A percentile compares a stretch with the other conserved stretches of the same genome.
Conservation (phyloP, 768 basidiomycete species). For the Rhizopogon roseolus region DNA sequence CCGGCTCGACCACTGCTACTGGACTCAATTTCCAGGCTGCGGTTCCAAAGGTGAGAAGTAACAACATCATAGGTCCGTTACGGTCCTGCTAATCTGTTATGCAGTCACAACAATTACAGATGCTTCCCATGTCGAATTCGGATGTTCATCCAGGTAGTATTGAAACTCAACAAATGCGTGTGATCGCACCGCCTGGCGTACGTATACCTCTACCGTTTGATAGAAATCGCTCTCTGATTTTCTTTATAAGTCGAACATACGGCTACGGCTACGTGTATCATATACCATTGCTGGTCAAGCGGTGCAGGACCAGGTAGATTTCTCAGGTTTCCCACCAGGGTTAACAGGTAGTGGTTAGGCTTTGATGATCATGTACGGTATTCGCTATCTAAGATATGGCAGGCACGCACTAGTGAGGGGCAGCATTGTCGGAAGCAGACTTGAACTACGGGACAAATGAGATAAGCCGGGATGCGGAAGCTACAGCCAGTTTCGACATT, state of each 20-base stretch:
- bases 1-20: slow-evolving; percentile 45
- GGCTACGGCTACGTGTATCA: slow-evolving; percentile 81
- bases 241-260: slow-evolving; percentile 61
- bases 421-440: background rate
- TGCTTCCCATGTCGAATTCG: slow-evolving; percentile 93
- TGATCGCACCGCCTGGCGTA: slow-evolving; percentile 84
- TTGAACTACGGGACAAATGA: background rate
- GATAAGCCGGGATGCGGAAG: too few species aligned
- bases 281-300: slow-evolving; percentile 65
- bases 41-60: slow-evolving; percentile 77
- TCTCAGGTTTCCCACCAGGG: slow-evolving; percentile 80
- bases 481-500: background rate
- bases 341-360: slow-evolving; percentile 43
- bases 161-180: slow-evolving; percentile 95
- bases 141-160: slow-evolving; percentile 70
- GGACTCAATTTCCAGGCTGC: slow-evolving; percentile 94
- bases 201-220: slow-evolving; percentile 21
- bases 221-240: slow-evolving; percentile 5
- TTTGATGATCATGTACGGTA: slow-evolving; percentile 9
- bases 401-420: background rate
- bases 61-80: background rate
- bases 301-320: slow-evolving; percentile 92
- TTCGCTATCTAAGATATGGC: slow-evolving; percentile 15
- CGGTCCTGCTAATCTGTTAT: background rate
- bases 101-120: slow-evolving; percentile 94